A percentile compares a stretch with the other conserved stretches of the same genome.
Conservation (phyloP, 345 rosid genomes). For the Pistacia vera region DNA sequence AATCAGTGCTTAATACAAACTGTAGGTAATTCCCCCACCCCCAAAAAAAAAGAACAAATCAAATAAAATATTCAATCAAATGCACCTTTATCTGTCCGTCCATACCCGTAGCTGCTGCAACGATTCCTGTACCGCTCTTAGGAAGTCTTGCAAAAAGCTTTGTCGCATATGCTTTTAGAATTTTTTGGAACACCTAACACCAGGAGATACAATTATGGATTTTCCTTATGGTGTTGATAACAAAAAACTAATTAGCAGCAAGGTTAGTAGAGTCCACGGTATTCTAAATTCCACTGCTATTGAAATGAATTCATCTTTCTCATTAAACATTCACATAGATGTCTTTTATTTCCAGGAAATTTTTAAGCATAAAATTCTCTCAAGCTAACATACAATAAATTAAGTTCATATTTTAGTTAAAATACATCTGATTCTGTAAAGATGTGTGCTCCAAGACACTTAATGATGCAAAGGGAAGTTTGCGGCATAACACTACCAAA, state of each 20-base stretch:
- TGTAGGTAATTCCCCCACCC: background rate
- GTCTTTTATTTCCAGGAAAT: too few species aligned
- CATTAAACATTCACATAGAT: too few species aligned
- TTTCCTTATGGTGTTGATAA: background rate
- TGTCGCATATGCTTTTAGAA: slow-evolving; percentile 85
- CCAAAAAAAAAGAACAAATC: too few species aligned
- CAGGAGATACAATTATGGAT: slow-evolving; percentile 10
- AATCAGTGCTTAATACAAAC: slow-evolving; percentile 16
- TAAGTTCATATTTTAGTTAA: too few species aligned
- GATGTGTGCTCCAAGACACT: too few species aligned
- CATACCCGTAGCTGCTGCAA: slow-evolving; percentile 98
- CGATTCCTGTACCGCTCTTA: slow-evolving; percentile 92
- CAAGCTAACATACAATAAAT: too few species aligned
- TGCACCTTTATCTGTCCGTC: slow-evolving; percentile 95
- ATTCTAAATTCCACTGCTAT: background rate
- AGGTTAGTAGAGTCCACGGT: background rate
- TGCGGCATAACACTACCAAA: too few species aligned
- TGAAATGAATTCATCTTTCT: background rate
- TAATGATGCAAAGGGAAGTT: too few species aligned
- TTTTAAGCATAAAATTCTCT: too few species aligned
- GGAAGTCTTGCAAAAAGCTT: slow-evolving; percentile 90
- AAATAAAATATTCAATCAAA: too few species aligned
- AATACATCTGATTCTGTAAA: too few species aligned
- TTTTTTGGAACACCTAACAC: slow-evolving; percentile 86
- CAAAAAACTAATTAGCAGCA: slow-evolving; percentile 9